A percentile compares a stretch with the other conserved stretches of the same genome.
Conservation (phyloP, 2,329 filamentous ascomycete genomes). For the Onygena corvina region DNA sequence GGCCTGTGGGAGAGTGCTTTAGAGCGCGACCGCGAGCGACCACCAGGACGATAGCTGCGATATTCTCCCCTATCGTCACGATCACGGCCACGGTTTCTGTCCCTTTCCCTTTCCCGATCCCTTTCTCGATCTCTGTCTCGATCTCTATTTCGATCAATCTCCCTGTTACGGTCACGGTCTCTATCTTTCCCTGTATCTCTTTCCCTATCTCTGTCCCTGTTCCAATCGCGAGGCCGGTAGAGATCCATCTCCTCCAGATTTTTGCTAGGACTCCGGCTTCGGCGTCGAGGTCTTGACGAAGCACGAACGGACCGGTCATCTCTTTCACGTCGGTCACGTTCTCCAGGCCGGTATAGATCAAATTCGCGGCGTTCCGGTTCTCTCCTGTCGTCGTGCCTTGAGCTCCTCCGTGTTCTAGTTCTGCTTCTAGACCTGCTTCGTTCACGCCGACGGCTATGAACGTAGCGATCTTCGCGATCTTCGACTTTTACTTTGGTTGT, state of each 20-base stretch:
- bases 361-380: slow-evolving; percentile 13
- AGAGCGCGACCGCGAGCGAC: slow-evolving; percentile 18
- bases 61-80: slow-evolving; percentile 16
- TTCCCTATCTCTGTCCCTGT: slow-evolving; percentile 11
- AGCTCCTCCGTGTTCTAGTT: slow-evolving; percentile 17
- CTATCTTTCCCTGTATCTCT: slow-evolving; percentile 20
- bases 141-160: slow-evolving; percentile 12
- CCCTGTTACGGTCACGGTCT: slow-evolving; percentile 21
- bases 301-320: slow-evolving; percentile 26
- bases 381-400: slow-evolving; percentile 15
- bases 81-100: slow-evolving; percentile 14
- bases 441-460: slow-evolving; percentile 16
- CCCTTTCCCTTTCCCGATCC: slow-evolving; percentile 14
- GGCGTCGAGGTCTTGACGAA: slow-evolving; percentile 25
- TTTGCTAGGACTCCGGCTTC: slow-evolving; percentile 25
- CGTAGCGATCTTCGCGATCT: slow-evolving; percentile 7
- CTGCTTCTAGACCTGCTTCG: slow-evolving; percentile 21
- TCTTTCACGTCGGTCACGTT: slow-evolving; percentile 15
- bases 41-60: slow-evolving; percentile 18
- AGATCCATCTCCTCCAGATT: slow-evolving; percentile 15
- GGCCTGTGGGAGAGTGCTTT: slow-evolving; percentile 18
- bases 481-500: slow-evolving; percentile 4
- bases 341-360: slow-evolving; percentile 15
- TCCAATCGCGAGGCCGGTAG: slow-evolving; percentile 7
- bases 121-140: slow-evolving; percentile 10